These are phyloP conservation scores for Irpex lacteus DNA, from an alignment of 1,284 basidiomycete species.

Conservation along the genomic window DNA sequence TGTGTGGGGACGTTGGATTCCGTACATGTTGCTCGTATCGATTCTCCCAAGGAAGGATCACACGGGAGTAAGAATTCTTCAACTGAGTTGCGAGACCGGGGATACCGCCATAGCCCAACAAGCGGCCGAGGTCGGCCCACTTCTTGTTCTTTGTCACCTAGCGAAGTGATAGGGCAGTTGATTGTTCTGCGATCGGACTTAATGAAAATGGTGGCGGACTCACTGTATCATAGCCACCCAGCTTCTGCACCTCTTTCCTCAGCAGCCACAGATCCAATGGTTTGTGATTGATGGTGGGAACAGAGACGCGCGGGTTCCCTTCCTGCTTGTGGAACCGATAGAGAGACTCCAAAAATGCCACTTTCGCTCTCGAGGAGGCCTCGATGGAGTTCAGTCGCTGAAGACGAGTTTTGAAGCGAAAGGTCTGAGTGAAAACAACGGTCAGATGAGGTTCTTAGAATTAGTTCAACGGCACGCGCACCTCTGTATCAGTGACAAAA, in stretches of 20 bases:
- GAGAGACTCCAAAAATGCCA: conserved; percentile 97
- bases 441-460: conserved; percentile 19
- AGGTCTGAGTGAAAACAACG: conserved; percentile 50
- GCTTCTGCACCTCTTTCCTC: conserved; percentile 85
- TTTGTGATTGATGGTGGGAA: conserved; percentile 91
- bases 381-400: conserved; percentile 97
- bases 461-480: conserved; percentile 36
- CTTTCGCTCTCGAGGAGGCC: conserved; percentile 92
- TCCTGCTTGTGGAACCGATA: conserved; percentile 92
- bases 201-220: conserved; percentile 23
- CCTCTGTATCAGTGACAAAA: conserved; percentile 94
- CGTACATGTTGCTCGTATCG: conserved; percentile 74
- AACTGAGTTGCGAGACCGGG: conserved; percentile 85
- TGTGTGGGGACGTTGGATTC: conserved; percentile 51
- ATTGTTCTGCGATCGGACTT: not conserved
- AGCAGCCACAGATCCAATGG: conserved; percentile 92
- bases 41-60: conserved; percentile 93
- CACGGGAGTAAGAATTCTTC: conserved; percentile 85
- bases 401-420: conserved; percentile 93
- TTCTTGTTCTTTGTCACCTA: conserved; percentile 78
- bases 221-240: conserved; percentile 87
- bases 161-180: conserved; percentile 7
- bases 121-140: conserved; percentile 84
- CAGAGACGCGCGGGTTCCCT: conserved; percentile 81
- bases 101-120: conserved; percentile 79